A percentile compares a stretch with the other conserved stretches of the same genome.
Evolutionary conservation across 2,329 filamentous ascomycete genomes (phyloP).

Genomic region (Phoma sp.): DNA sequence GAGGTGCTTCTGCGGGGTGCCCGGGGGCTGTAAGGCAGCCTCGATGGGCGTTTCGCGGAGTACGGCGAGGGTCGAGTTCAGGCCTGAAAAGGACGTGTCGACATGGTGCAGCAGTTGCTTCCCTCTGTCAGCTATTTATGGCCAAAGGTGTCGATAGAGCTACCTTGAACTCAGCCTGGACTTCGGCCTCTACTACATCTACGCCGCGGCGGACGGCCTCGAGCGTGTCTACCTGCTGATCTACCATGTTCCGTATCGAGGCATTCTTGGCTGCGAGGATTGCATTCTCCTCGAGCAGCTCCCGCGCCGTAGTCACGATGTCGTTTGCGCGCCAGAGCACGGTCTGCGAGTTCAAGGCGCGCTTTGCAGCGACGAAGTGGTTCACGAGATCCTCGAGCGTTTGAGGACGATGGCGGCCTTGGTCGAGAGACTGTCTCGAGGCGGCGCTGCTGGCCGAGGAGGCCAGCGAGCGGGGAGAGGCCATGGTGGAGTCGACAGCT

Average conservation of each 20-base stretch:
- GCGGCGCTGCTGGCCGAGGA: slow-evolving; percentile 48
- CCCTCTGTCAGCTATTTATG: slow-evolving; percentile 12
- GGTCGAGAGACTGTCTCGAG: slow-evolving; percentile 31
- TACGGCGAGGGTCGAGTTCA: slow-evolving; percentile 70
- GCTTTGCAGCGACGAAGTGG: slow-evolving; percentile 85
- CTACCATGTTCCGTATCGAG: slow-evolving; percentile 51
- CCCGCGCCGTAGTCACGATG: slow-evolving; percentile 77
- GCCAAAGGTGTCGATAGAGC: not conserved
- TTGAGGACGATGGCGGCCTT: slow-evolving; percentile 45
- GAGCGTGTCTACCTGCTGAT: slow-evolving; percentile 53
- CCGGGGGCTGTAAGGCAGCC: slow-evolving; percentile 63
- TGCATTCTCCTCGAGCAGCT: slow-evolving; percentile 78
- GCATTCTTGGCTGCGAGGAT: slow-evolving; percentile 65
- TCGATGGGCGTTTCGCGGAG: slow-evolving; percentile 71
- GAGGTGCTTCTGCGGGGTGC: slow-evolving; percentile 62
- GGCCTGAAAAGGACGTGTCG: slow-evolving; percentile 68
- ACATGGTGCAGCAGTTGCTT: slow-evolving; percentile 66
- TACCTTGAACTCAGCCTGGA: slow-evolving; percentile 54
- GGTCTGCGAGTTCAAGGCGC: slow-evolving; percentile 81
- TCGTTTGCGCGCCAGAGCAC: slow-evolving; percentile 87
- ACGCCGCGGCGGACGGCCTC: slow-evolving; percentile 53
- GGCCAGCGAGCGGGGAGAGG: slow-evolving; percentile 51
- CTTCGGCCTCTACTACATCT: slow-evolving; percentile 50
- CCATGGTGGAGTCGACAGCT: slow-evolving; percentile 26
- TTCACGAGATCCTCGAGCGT: slow-evolving; percentile 78